Percentiles rank a stretch among this genome's conserved stretches.
Conservation (phyloP, 192 early-diverging fungal genomes). For the Spizellomyces punctatus region DNA sequence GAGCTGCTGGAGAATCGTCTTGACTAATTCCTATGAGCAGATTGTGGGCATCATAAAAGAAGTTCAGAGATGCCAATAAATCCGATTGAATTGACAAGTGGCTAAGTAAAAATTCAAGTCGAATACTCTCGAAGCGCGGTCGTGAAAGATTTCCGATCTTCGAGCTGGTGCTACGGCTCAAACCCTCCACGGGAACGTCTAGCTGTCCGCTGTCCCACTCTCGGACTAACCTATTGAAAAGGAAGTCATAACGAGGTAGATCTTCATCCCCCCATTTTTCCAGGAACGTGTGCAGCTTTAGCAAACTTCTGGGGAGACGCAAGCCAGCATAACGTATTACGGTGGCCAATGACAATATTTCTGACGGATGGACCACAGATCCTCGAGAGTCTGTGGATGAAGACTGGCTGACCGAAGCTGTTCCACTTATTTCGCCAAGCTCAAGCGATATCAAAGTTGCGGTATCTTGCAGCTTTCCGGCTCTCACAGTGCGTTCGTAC, state of each 20-base stretch:
- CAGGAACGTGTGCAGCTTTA: slow-evolving; percentile 76
- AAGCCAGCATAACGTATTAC: slow-evolving; percentile 30
- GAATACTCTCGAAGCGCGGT: slow-evolving; percentile 1
- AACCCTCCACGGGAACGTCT: background rate
- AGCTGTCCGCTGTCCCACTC: slow-evolving; percentile 56
- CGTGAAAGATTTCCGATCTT: background rate
- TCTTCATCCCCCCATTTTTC: slow-evolving; percentile 74
- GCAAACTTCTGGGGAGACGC: slow-evolving; percentile 54
- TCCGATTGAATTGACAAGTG: slow-evolving; percentile 62
- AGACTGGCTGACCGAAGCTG: slow-evolving; percentile 3
- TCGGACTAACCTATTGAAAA: slow-evolving; percentile 69
- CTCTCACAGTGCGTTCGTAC: slow-evolving; percentile 11
- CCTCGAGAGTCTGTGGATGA: background rate
- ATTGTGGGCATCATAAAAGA: slow-evolving; percentile 59
- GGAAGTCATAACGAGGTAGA: slow-evolving; percentile 60
- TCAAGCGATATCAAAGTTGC: background rate
- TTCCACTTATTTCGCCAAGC: slow-evolving; percentile 7
- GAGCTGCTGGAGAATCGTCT: slow-evolving; percentile 1
- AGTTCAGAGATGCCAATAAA: slow-evolving; percentile 63
- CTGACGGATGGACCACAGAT: background rate
- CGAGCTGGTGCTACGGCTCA: background rate
- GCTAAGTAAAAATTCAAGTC: slow-evolving; percentile 61
- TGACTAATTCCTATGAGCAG: slow-evolving; percentile 56
- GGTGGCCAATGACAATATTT: background rate
- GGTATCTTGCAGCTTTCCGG: background rate